phyloP scores from a whole-genome alignment of 495 filamentous ascomycete species.

The Thozetella sp. region DNA sequence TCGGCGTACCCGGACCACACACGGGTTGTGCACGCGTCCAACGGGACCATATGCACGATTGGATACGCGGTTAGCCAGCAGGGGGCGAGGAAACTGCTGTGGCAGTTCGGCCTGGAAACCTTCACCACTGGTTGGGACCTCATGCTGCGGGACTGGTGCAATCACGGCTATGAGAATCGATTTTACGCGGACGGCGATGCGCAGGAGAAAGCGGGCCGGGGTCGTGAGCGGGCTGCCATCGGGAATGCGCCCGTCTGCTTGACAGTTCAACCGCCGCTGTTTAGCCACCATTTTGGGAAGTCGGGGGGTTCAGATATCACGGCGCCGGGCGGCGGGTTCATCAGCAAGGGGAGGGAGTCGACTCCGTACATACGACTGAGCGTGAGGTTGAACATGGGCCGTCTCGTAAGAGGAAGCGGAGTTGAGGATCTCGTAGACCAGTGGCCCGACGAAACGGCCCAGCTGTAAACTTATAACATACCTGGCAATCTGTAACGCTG shows the following conservation, averaged over 20 bases:
- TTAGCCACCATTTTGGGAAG: conserved; percentile 42
- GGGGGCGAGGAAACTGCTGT: conserved; percentile 44
- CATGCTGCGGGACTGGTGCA: conserved; percentile 48
- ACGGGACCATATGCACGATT: conserved; percentile 42
- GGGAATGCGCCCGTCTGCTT: conserved; percentile 30
- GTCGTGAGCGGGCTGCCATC: neutral
- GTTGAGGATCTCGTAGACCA: conserved; percentile 32
- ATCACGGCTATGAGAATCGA: conserved; percentile 19
- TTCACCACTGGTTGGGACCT: conserved; percentile 44
- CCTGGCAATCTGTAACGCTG: no score
- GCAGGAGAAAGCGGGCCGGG: neutral
- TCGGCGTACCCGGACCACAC: conserved; percentile 42
- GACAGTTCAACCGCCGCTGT: conserved; percentile 47
- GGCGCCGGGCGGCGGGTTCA: conserved; percentile 42
- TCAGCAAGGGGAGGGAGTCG: conserved; percentile 37
- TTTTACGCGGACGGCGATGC: neutral
- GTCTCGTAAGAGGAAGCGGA: conserved; percentile 25
- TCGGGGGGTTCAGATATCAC: conserved; percentile 42
- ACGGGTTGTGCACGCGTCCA: conserved; percentile 39
- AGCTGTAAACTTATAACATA: no score
- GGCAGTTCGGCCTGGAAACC: conserved; percentile 32
- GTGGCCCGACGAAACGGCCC: conserved; percentile 28
- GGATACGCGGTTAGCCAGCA: conserved; percentile 46
- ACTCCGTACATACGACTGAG: conserved; percentile 47
- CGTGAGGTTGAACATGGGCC: conserved; percentile 41